Evolutionary conservation across 805 yeast genomes (phyloP), one percentile per base, ranked within the genome.

Genomic region (Nakazawaea peltata): DNA sequence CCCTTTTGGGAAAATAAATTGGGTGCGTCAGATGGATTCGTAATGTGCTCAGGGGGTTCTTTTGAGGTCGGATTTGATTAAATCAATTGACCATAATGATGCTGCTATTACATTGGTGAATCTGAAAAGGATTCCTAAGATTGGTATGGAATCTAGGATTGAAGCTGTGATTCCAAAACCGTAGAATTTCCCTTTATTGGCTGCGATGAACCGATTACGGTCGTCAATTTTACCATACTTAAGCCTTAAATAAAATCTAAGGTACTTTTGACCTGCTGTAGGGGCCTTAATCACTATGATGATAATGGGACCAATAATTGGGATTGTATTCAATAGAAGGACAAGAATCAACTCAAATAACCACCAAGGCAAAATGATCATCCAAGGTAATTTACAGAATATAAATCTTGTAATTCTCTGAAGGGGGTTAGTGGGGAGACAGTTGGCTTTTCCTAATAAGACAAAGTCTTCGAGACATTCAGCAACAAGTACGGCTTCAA

Each of bases 91-190:
- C 85, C 85, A 79, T 28, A 74, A 50, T 1, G 84, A 82, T 8
- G 77, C 77, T 5, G 81, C 85, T 2, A 72, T 58, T 2, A 67
- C 67, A 50, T 75, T 74, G 7, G 84, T 74, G 42, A 73, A 71
- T 44, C 69, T 62, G 41, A 79, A 74, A 23, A 75, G 54, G 12
- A 74, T 56, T 24, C 73, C 68, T 2, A 74, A 38, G 19, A 74
- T 42, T 1, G 86, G 85, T 8, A 76, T 53, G 39, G 63, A 52
- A 44, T 78, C 84, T 22, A 77, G 48, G 1, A 66, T 19, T 18
- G 68, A 62, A 1, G 78, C 65, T 14, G 64, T 54, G 22, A 74
- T 43, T 0, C 86, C 86, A 53, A 71, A 77, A 4, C 63, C 37
- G 14, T 22, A 28, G 19, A 33, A 37, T 16, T 37, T 33, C 3